These are phyloP conservation scores for Acacia pycnantha DNA, from an alignment of 331 rosid genomes.

Conservation along the genomic window DNA sequence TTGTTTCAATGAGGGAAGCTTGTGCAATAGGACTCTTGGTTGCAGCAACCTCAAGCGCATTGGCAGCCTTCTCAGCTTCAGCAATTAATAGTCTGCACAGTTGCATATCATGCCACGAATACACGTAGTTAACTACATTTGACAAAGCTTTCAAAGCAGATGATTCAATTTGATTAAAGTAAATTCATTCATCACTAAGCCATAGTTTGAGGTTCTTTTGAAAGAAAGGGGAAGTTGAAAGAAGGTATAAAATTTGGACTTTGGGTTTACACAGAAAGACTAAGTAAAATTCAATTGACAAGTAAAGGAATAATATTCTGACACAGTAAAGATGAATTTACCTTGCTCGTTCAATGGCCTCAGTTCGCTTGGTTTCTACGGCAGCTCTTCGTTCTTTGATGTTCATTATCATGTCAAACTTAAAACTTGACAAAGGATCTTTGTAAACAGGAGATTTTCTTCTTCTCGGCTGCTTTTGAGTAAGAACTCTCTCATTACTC, in stretches of 20 bases:
- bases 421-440: conserved; percentile 61
- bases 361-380: conserved; percentile 51
- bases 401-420: conserved; percentile 67
- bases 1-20: conserved; percentile 69
- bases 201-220: neutral
- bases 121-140: neutral
- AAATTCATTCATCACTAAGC: neutral
- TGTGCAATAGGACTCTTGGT: conserved; percentile 62
- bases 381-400: conserved; percentile 63
- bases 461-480: conserved; percentile 31
- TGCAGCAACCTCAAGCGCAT: conserved; percentile 67
- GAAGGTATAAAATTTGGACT: neutral
- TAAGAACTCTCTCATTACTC: conserved; percentile 23
- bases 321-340: conserved; percentile 19
- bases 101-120: neutral
- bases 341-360: conserved; percentile 68
- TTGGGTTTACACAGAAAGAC: neutral
- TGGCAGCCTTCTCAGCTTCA: conserved; percentile 83
- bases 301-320: neutral
- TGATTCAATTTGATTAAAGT: neutral
- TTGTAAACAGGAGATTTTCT: conserved; percentile 47
- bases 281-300: neutral
- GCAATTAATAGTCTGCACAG: conserved; percentile 60
- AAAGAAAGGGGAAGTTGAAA: neutral
- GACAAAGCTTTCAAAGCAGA: conserved; percentile 9